A percentile compares a stretch with the other conserved stretches of the same genome.
These are phyloP conservation scores for Dichomitus squalens DNA, from an alignment of 1,284 basidiomycete genomes.

Conservation along the genomic window DNA sequence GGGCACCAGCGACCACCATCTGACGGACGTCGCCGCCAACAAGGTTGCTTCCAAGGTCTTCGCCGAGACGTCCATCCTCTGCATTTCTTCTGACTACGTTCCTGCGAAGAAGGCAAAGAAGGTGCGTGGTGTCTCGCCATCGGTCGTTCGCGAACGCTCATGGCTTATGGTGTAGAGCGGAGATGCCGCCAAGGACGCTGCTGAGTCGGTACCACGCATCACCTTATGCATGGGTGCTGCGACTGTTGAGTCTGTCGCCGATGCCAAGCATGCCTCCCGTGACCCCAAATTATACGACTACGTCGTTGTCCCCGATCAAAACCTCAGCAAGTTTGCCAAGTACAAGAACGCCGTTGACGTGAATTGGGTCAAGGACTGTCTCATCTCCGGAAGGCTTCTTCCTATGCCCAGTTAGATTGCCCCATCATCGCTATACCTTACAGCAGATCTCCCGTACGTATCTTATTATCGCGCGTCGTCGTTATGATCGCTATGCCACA, in stretches of 20 bases:
- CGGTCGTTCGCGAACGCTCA: background rate
- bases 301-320: conserved; percentile 61
- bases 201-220: conserved; percentile 50
- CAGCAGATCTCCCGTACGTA: background rate
- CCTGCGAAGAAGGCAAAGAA: conserved; percentile 38
- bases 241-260: conserved; percentile 58
- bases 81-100: conserved; percentile 57
- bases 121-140: conserved; percentile 36
- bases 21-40: conserved; percentile 59
- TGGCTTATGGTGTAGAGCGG: conserved; percentile 5
- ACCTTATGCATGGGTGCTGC: conserved; percentile 76
- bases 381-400: conserved; percentile 60
- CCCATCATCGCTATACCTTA: background rate
- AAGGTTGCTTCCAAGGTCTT: conserved; percentile 60
- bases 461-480: background rate
- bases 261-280: conserved; percentile 39
- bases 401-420: conserved; percentile 25
- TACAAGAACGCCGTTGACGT: conserved; percentile 49
- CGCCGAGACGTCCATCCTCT: conserved; percentile 52
- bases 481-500: conserved; percentile 1
- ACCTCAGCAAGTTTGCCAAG: conserved; percentile 30
- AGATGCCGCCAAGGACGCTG: conserved; percentile 30
- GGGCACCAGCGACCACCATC: conserved; percentile 58
- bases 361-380: conserved; percentile 81
- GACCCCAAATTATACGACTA: conserved; percentile 55